phyloP scores from a whole-genome alignment of 176 grass and related monocot species.

The Cocos nucifera region DNA sequence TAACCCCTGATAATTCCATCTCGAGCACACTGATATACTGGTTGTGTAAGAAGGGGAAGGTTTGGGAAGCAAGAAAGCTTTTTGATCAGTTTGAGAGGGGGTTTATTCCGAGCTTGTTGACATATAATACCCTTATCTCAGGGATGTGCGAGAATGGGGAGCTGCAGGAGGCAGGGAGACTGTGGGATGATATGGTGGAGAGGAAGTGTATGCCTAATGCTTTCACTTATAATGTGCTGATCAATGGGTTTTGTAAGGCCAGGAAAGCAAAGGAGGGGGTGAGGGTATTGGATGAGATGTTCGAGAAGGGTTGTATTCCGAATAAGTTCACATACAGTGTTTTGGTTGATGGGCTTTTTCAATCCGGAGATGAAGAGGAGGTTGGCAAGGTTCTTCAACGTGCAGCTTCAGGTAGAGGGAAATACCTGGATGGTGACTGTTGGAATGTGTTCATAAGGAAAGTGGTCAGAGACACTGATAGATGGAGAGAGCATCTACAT shows the following conservation, averaged over 20 bases:
- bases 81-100: slow-evolving; percentile 55
- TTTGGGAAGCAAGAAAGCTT: slow-evolving; percentile 46
- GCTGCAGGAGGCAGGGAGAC: slow-evolving; percentile 41
- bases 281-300: slow-evolving; percentile 48
- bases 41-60: slow-evolving; percentile 57
- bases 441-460: too few relatives aligned
- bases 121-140: slow-evolving; percentile 60
- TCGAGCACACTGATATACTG: slow-evolving; percentile 52
- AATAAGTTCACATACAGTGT: slow-evolving; percentile 30
- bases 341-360: slow-evolving; percentile 2
- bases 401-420: too few relatives aligned
- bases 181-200: slow-evolving; percentile 80
- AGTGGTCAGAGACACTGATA: too few relatives aligned
- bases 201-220: slow-evolving; percentile 47
- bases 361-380: neutral
- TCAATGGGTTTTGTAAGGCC: slow-evolving; percentile 63
- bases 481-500: too few relatives aligned
- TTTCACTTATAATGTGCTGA: slow-evolving; percentile 55
- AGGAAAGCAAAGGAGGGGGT: slow-evolving; percentile 42
- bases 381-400: too few relatives aligned
- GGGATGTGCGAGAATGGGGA: slow-evolving; percentile 65
- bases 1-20: slow-evolving; percentile 49
- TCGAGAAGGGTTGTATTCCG: slow-evolving; percentile 34
- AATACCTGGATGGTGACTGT: too few relatives aligned
- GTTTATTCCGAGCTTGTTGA: slow-evolving; percentile 41